Conservation (phyloP, 768 basidiomycete genomes). For the Hericium coralloides region DNA sequence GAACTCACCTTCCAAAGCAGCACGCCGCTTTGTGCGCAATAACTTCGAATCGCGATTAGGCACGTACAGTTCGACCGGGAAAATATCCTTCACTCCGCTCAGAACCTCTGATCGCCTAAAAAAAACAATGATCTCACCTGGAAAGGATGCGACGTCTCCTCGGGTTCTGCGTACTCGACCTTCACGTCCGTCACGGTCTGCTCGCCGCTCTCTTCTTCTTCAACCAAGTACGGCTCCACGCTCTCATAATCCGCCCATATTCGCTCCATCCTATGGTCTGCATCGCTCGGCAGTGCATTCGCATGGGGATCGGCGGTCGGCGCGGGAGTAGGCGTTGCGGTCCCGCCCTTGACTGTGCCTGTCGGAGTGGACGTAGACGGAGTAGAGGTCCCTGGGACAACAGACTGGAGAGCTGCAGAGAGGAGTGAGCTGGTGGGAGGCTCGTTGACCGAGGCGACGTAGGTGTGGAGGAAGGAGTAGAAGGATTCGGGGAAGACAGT, state of each 20-base stretch:
- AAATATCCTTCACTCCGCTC: constrained; percentile 43
- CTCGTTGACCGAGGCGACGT: constrained; percentile 74
- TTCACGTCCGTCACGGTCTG: constrained; percentile 44
- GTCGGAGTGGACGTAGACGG: constrained; percentile 5
- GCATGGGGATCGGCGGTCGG: constrained; percentile 14
- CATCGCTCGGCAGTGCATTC: constrained; percentile 57
- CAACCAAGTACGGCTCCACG: constrained; percentile 59
- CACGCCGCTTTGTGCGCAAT: constrained; percentile 28
- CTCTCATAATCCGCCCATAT: constrained; percentile 85
- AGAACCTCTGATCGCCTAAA: neutral
- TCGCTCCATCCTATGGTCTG: constrained; percentile 77
- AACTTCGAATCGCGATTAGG: constrained; percentile 59
- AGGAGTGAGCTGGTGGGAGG: constrained; percentile 41
- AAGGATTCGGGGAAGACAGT: constrained; percentile 87
- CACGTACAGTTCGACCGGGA: constrained; percentile 66
- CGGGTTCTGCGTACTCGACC: constrained; percentile 43
- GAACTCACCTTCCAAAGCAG: constrained; percentile 51
- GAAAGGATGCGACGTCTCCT: constrained; percentile 39
- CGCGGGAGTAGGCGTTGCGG: constrained; percentile 6
- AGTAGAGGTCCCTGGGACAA: neutral
- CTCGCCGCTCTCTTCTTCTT: constrained; percentile 30
- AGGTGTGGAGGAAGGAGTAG: constrained; percentile 91
- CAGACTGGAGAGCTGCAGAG: neutral
- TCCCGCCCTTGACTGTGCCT: constrained; percentile 3
- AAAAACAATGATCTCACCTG: constrained; percentile 35